A percentile compares a stretch with the other conserved stretches of the same genome.
These are phyloP conservation scores for Chytriomyces sp. DNA, from an alignment of 192 early-diverging fungal genomes.

Conservation along the genomic window DNA sequence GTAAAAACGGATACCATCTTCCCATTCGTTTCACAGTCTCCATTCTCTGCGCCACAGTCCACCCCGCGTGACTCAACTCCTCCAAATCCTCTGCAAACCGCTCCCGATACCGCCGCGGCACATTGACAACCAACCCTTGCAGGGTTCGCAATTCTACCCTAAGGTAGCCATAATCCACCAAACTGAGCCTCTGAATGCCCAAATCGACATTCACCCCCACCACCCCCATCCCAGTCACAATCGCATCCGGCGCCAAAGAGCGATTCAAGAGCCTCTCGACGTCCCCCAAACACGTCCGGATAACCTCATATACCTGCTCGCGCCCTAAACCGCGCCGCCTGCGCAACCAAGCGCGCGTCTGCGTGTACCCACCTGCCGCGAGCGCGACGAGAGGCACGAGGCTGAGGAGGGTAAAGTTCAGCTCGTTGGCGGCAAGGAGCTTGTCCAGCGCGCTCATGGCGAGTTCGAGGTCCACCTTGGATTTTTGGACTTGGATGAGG, in stretches of 20 bases:
- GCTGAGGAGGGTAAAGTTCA: conserved; percentile 91
- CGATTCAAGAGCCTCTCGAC: conserved; percentile 62
- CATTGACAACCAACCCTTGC: conserved; percentile 43
- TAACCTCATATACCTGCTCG: conserved; percentile 46
- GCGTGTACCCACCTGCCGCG: conserved; percentile 50
- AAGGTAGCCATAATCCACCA: conserved; percentile 64
- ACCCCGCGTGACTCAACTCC: conserved; percentile 57
- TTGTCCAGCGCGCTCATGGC: conserved; percentile 93
- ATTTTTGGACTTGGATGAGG: conserved; percentile 79
- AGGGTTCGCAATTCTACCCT: conserved; percentile 66
- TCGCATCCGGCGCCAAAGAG: not conserved
- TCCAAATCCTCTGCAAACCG: conserved; percentile 78
- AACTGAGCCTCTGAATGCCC: conserved; percentile 3
- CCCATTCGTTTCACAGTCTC: conserved; percentile 66
- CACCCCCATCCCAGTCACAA: conserved; percentile 3
- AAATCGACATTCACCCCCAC: not conserved
- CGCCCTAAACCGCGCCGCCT: conserved; percentile 44
- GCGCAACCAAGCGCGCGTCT: conserved; percentile 41
- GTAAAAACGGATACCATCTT: conserved; percentile 61
- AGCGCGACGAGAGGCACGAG: conserved; percentile 72
- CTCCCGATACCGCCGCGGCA: conserved; percentile 57
- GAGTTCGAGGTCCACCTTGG: conserved; percentile 89
- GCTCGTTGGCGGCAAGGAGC: conserved; percentile 88
- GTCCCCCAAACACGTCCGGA: conserved; percentile 54
- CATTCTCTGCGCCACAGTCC: conserved; percentile 56